phyloP scores from a whole-genome alignment of 257 asterid species.

The Primulina tabacum region DNA sequence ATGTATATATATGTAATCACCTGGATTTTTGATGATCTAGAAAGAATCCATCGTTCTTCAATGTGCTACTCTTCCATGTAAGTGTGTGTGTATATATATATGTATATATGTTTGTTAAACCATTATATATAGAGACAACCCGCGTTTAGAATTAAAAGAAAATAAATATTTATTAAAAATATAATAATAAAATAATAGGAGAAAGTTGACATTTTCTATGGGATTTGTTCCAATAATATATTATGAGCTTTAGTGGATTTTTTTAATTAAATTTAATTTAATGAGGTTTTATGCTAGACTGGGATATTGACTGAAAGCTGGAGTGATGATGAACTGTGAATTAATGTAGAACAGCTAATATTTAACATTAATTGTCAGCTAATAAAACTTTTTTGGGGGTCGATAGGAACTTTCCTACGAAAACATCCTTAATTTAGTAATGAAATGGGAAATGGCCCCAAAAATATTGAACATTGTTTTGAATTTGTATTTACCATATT shows the following conservation, averaged over 20 bases:
- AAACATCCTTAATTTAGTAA: not conserved
- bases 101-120: not conserved
- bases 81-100: no score
- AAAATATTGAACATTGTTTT: not conserved
- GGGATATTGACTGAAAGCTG: constrained; percentile 34
- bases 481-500: no score
- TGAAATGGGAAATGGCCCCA: not conserved
- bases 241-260: not conserved
- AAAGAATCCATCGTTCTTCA: not conserved
- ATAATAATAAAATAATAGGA: not conserved
- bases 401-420: constrained; percentile 8
- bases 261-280: not conserved
- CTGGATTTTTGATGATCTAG: not conserved
- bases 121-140: not conserved
- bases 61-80: not conserved
- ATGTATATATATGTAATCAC: not conserved
- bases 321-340: constrained; percentile 31
- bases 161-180: not conserved
- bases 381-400: constrained; percentile 9
- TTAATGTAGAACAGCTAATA: constrained; percentile 26
- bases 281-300: constrained; percentile 22
- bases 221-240: no score
- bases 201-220: constrained; percentile 32
- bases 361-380: constrained; percentile 11
- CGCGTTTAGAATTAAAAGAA: constrained; percentile 3